Evolutionary conservation across 208 protist species (phyloP).

Genomic region (Leishmania braziliensis): DNA sequence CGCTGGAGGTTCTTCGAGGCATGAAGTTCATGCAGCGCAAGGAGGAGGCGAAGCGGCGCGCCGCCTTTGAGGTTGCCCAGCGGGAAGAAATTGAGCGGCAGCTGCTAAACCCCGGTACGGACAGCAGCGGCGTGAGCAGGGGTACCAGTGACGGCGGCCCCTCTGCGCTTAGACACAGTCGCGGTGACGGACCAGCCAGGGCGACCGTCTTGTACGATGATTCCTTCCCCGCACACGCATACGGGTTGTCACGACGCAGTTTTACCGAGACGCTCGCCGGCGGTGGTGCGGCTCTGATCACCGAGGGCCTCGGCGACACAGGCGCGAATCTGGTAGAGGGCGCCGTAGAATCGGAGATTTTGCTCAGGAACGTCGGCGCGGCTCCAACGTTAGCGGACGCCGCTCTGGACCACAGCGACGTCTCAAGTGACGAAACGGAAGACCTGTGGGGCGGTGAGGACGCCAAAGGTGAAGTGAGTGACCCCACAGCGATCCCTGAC

Average conservation of each 20-base stretch:
- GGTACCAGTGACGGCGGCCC: neutral
- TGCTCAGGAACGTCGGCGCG: neutral
- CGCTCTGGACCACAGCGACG: neutral
- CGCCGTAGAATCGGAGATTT: neutral
- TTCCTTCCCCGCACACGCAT: conserved; percentile 44
- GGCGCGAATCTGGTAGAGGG: neutral
- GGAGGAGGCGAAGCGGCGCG: conserved; percentile 81
- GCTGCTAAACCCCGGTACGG: conserved; percentile 14
- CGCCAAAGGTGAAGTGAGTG: conserved; percentile 10
- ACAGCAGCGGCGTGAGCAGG: neutral
- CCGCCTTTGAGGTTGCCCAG: conserved; percentile 71
- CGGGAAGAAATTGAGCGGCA: conserved; percentile 54
- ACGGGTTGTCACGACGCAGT: conserved; percentile 46
- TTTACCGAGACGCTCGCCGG: conserved; percentile 29
- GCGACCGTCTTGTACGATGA: conserved; percentile 65
- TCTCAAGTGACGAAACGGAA: conserved; percentile 13
- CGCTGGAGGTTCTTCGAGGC: conserved; percentile 79
- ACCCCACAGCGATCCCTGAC: conserved; percentile 32
- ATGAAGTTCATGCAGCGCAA: conserved; percentile 95
- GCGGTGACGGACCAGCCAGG: conserved; percentile 5
- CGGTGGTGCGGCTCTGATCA: neutral
- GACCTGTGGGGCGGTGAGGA: conserved; percentile 32
- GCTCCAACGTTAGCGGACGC: neutral
- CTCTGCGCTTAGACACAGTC: neutral
- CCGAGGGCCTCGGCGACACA: neutral